These are phyloP conservation scores for Ceratocystis ficicola DNA, from an alignment of 2,329 filamentous ascomycete species.

Conservation along the genomic window DNA sequence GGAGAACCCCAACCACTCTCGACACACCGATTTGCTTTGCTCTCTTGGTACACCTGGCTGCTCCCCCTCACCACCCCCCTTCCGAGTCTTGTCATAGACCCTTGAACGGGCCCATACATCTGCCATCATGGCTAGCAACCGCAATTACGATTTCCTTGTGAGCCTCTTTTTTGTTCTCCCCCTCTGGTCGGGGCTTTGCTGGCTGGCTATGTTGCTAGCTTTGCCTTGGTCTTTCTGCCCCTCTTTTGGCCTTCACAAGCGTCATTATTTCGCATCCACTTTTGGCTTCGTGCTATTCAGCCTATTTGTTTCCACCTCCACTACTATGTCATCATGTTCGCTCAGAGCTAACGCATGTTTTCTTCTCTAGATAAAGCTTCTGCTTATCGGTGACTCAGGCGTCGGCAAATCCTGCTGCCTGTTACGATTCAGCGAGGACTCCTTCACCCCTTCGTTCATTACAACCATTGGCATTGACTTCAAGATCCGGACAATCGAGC, in stretches of 20 bases:
- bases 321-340: background rate
- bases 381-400: slow-evolving; percentile 91
- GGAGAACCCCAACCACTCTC: background rate
- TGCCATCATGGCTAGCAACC: slow-evolving; percentile 72
- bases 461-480: slow-evolving; percentile 99
- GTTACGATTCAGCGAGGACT: slow-evolving; percentile 92
- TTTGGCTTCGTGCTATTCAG: background rate
- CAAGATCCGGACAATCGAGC: slow-evolving; percentile 97
- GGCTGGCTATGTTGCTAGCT: background rate
- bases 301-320: background rate
- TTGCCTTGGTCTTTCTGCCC: background rate
- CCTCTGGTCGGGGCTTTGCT: slow-evolving; percentile 21
- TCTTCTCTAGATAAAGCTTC: slow-evolving; percentile 69
- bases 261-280: background rate
- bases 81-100: background rate
- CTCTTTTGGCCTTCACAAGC: background rate
- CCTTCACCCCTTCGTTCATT: slow-evolving; percentile 94
- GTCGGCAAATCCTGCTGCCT: slow-evolving; percentile 97
- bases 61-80: background rate
- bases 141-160: slow-evolving; percentile 99
- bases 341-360: too few relatives aligned
- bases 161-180: slow-evolving; percentile 9
- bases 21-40: background rate
- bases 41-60: background rate
- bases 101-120: background rate